Evolutionary conservation across 208 protist species (phyloP).

Genomic region (Naegleria lovaniensis): DNA sequence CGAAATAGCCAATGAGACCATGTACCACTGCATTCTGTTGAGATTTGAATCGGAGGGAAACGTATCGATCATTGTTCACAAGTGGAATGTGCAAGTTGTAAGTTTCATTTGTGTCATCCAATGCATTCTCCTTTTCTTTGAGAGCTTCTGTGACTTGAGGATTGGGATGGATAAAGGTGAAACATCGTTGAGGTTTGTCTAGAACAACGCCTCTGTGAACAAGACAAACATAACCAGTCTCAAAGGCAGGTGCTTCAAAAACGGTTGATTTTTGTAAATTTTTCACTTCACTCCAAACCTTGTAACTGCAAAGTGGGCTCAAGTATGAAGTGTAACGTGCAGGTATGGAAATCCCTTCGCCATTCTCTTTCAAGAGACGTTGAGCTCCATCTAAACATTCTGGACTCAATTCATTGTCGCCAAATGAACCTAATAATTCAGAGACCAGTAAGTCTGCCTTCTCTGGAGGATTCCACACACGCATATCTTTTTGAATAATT

Average conservation of each 20-base stretch:
- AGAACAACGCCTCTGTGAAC: slow-evolving; percentile 52
- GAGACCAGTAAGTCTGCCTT: slow-evolving; percentile 87
- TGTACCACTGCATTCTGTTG: slow-evolving; percentile 49
- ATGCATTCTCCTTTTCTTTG: neutral
- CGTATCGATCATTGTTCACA: slow-evolving; percentile 27
- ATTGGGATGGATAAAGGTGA: slow-evolving; percentile 71
- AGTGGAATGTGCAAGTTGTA: neutral
- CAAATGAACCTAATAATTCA: slow-evolving; percentile 97
- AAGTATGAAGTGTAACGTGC: slow-evolving; percentile 65
- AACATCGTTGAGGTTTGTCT: slow-evolving; percentile 45
- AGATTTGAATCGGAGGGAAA: slow-evolving; percentile 32
- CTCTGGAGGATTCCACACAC: slow-evolving; percentile 49
- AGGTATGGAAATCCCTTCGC: slow-evolving; percentile 65
- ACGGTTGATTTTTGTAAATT: neutral
- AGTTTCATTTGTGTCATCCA: neutral
- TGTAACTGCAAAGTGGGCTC: slow-evolving; percentile 53
- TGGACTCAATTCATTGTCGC: slow-evolving; percentile 98
- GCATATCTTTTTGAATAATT: slow-evolving; percentile 77
- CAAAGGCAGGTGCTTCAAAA: slow-evolving; percentile 42
- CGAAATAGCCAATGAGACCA: slow-evolving; percentile 79
- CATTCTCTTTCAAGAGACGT: slow-evolving; percentile 54
- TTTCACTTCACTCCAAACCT: slow-evolving; percentile 59
- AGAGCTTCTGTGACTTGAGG: neutral
- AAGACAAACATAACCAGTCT: slow-evolving; percentile 77
- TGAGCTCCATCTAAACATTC: slow-evolving; percentile 94